phyloP scores from a whole-genome alignment of 2,329 filamentous ascomycete species.

The Aspergillus ibericus region DNA sequence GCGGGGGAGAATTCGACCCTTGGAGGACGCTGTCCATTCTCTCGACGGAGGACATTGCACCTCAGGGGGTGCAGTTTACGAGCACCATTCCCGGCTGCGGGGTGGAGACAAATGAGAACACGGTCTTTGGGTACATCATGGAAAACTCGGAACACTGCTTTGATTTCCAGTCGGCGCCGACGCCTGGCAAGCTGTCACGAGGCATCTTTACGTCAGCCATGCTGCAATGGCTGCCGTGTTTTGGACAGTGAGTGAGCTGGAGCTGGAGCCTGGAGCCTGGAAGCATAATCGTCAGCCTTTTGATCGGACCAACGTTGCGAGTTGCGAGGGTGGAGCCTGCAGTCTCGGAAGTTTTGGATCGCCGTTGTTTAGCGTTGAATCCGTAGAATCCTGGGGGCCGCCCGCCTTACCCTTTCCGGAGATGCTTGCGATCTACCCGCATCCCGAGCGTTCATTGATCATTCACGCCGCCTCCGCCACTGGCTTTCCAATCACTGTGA shows the following conservation, averaged over 20 bases:
- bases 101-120: constrained; percentile 31
- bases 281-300: not conserved
- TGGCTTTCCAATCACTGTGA: constrained; percentile 1
- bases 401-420: constrained; percentile 7
- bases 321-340: no score
- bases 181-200: constrained; percentile 35
- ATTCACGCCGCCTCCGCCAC: not conserved
- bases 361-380: not conserved
- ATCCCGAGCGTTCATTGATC: not conserved
- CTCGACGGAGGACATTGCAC: constrained; percentile 43
- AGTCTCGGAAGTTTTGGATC: not conserved
- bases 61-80: constrained; percentile 38
- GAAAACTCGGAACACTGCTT: constrained; percentile 50
- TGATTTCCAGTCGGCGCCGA: constrained; percentile 44
- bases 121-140: constrained; percentile 53
- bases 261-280: not conserved
- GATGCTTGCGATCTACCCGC: constrained; percentile 13
- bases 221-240: constrained; percentile 50
- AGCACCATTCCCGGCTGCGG: constrained; percentile 48
- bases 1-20: constrained; percentile 53
- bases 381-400: not conserved
- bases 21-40: constrained; percentile 52
- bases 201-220: constrained; percentile 44
- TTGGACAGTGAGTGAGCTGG: constrained; percentile 9
- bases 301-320: no score